Conservation (phyloP, 257 asterid genomes). For the Dorcoceras hygrometricum region DNA sequence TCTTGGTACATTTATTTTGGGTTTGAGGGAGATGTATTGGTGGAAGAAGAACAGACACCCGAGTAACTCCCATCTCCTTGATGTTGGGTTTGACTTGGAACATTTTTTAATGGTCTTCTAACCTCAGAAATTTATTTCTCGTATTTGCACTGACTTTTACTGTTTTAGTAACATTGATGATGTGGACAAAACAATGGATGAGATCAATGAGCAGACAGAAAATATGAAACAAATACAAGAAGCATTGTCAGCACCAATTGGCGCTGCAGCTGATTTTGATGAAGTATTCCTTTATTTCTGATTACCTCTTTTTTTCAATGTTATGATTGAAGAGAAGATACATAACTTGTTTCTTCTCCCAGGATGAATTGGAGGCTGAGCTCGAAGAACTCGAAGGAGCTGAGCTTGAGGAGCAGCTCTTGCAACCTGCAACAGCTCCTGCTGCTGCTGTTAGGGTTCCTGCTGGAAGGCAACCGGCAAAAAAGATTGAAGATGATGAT, state of each 20-base stretch:
- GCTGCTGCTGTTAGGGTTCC: slow-evolving; percentile 56
- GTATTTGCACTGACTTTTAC: not conserved
- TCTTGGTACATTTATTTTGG: not conserved
- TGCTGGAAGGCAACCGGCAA: slow-evolving; percentile 58
- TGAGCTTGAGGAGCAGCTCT: slow-evolving; percentile 70
- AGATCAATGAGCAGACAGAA: slow-evolving; percentile 82
- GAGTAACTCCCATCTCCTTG: no score
- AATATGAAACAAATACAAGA: slow-evolving; percentile 79
- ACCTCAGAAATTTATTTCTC: not conserved
- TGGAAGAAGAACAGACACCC: no score
- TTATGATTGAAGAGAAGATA: no score
- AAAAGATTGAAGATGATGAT: slow-evolving; percentile 50
- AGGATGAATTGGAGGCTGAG: slow-evolving; percentile 84
- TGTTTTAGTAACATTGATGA: slow-evolving; percentile 62
- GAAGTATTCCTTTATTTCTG: slow-evolving; percentile 40
- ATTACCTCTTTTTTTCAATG: not conserved
- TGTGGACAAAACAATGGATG: slow-evolving; percentile 89
- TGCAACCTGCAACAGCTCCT: slow-evolving; percentile 74
- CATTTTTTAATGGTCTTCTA: no score
- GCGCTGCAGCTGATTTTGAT: slow-evolving; percentile 75
- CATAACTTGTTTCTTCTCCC: slow-evolving; percentile 18
- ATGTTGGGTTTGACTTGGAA: no score
- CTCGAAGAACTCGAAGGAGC: slow-evolving; percentile 83
- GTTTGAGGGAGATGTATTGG: not conserved
- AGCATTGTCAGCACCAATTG: slow-evolving; percentile 69